A percentile compares a stretch with the other conserved stretches of the same genome.
Evolutionary conservation across 345 rosid genomes (phyloP).

Genomic region (Aquilaria malaccensis): DNA sequence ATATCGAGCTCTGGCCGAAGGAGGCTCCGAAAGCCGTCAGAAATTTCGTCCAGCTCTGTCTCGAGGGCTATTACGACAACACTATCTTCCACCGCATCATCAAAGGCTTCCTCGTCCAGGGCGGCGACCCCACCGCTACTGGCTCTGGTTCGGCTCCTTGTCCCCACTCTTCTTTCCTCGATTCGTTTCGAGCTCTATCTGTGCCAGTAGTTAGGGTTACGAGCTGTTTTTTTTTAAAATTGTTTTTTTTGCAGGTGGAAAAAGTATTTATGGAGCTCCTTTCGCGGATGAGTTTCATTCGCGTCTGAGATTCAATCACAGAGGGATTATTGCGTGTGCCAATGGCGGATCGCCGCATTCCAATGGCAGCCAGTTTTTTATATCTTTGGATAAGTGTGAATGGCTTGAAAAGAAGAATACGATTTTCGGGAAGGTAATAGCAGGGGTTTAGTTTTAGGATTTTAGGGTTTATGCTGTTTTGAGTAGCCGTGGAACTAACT

Average conservation of each 20-base stretch:
- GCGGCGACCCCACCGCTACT: conserved; percentile 86
- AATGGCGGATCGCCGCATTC: conserved; percentile 77
- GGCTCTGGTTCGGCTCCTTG: conserved; percentile 53
- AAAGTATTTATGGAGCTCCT: conserved; percentile 64
- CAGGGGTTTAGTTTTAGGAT: not conserved
- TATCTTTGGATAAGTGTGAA: conserved; percentile 83
- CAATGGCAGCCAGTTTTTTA: conserved; percentile 92
- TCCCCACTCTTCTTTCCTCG: not conserved
- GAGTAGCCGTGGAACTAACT: conserved; percentile 12
- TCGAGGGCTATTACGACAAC: conserved; percentile 79
- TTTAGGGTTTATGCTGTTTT: conserved; percentile 4
- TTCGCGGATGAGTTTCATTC: conserved; percentile 88
- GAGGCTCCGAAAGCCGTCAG: conserved; percentile 92
- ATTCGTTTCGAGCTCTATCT: not conserved
- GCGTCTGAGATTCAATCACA: conserved; percentile 79
- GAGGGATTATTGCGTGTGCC: conserved; percentile 91
- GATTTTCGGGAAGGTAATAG: conserved; percentile 79
- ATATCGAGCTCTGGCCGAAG: conserved; percentile 94
- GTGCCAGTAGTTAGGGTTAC: not conserved
- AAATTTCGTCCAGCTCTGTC: conserved; percentile 90
- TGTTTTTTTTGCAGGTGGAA: conserved; percentile 49
- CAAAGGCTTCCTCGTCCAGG: conserved; percentile 80
- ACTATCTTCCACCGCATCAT: conserved; percentile 92
- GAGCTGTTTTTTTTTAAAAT: conserved; percentile 5
- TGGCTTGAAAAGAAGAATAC: conserved; percentile 86